Base-by-base conservation (phyloP, 2,329 filamentous ascomycete genomes). In the Nectriaceae sp. region DNA sequence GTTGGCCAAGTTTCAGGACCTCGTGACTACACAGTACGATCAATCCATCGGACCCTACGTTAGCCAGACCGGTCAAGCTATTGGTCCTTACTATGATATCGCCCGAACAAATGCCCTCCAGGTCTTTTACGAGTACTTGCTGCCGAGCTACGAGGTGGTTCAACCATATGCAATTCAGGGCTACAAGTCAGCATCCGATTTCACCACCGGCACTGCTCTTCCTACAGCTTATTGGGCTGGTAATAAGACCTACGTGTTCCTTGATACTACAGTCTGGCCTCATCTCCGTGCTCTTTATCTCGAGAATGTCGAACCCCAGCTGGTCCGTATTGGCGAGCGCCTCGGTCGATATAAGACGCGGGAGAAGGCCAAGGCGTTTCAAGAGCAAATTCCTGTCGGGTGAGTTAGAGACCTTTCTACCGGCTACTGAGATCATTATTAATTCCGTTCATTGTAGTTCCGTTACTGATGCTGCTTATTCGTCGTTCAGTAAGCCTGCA, bases 281-380 rank as follows among this genome's bases (percentile, higher is more conserved):
- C 86, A 88, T 55, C 54, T 97, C 11, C 84, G 88, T 21, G 79
- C 88, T 13, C 73, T 97, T 4, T 97, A 97, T 64, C 82, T 86
- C 11, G 86, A 96, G 64, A 96, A 96, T 60, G 92, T 99, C 3
- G 92, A 97, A 72, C 95, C 95, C 13, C 95, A 99, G 70, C 79
- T 99, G 13, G 82, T 93, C 47, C 90, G 91, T 61, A 97, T 99
- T 62, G 89, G 90, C 11, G 88, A 97, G 72, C 85, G 92, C 39
- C 80, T 99, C 11, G 92, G 91, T 35, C 79, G 88, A 40, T 89
- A 91, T 69, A 85, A 78, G 55, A 40, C 71, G 18, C 45, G 72
- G 39, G 71, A 70, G 41, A 68, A 68, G 50, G 59, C 61, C 5
- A 70, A 66, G 54, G 60, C 73, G 54, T 22, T 50, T n/a, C 41